Percentiles rank a stretch among this genome's conserved stretches.
phyloP scores from a whole-genome alignment of 768 basidiomycete genomes.

The Suillus americanus region DNA sequence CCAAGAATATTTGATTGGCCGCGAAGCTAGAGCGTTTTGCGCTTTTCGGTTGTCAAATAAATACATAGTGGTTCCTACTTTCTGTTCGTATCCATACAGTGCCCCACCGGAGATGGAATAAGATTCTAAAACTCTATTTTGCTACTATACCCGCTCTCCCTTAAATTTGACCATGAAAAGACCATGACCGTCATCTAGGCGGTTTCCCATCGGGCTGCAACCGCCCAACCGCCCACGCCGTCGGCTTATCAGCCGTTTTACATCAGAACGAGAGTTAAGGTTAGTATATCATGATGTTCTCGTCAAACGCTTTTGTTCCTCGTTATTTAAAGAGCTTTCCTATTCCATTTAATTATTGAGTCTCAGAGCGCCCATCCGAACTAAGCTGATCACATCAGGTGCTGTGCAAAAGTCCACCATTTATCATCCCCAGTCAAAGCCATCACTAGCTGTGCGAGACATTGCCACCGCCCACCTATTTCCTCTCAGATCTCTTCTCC shows the following conservation, averaged over 20 bases:
- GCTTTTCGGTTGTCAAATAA: not conserved
- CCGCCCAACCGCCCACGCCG: conserved; percentile 26
- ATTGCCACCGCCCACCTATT: not conserved
- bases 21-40: not conserved
- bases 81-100: conserved; percentile 5
- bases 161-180: conserved; percentile 21
- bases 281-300: conserved; percentile 21
- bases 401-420: not conserved
- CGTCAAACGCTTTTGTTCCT: conserved; percentile 18
- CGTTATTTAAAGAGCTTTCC: conserved; percentile 31
- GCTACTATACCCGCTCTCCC: conserved; percentile 14
- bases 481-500: no score
- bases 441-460: not conserved
- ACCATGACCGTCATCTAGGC: conserved; percentile 18
- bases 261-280: conserved; percentile 33
- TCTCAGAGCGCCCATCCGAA: conserved; percentile 1
- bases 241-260: conserved; percentile 25
- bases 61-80: not conserved
- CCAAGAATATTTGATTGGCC: not conserved
- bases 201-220: conserved; percentile 26
- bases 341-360: conserved; percentile 1
- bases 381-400: conserved; percentile 3
- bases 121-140: conserved; percentile 33
- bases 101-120: conserved; percentile 9
- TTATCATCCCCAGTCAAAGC: conserved; percentile 3